Evolutionary conservation across 2,329 filamentous ascomycete genomes (phyloP).

Genomic region (Leptographium lundbergii): DNA sequence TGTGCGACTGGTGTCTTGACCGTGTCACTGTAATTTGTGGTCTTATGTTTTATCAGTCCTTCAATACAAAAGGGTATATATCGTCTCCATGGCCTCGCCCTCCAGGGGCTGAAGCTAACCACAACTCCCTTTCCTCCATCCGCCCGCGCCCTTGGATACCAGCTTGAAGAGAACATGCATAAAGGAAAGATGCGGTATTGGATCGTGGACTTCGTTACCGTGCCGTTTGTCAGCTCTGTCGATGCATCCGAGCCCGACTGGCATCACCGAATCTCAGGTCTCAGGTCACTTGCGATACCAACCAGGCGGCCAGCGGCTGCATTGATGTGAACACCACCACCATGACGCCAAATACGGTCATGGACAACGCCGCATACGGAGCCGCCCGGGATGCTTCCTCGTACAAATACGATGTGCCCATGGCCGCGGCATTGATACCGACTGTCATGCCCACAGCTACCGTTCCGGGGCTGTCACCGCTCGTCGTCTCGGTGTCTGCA

Average conservation of each 20-base stretch:
- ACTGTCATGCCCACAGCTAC: constrained; percentile 39
- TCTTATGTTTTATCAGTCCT: background rate
- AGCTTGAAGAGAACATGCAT: background rate
- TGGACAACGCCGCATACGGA: constrained; percentile 42
- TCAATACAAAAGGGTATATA: background rate
- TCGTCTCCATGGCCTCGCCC: background rate
- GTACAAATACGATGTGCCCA: constrained; percentile 46
- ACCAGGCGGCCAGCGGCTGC: constrained; percentile 27
- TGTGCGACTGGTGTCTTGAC: background rate
- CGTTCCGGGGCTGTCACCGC: constrained; percentile 20
- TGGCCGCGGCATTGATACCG: constrained; percentile 46
- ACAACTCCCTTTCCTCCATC: background rate
- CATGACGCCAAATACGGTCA: constrained; percentile 44
- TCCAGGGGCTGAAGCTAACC: background rate
- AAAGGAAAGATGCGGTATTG: background rate
- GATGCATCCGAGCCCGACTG: background rate
- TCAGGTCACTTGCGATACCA: constrained; percentile 22
- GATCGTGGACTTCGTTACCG: background rate
- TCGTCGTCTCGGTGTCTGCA: background rate
- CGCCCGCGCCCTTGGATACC: background rate
- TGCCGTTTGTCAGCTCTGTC: background rate
- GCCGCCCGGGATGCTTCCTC: constrained; percentile 38
- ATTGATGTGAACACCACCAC: constrained; percentile 41
- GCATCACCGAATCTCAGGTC: background rate
- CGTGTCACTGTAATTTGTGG: background rate